Evolutionary conservation across 2,329 filamentous ascomycete species (phyloP).

Genomic region (Alternaria solani): DNA sequence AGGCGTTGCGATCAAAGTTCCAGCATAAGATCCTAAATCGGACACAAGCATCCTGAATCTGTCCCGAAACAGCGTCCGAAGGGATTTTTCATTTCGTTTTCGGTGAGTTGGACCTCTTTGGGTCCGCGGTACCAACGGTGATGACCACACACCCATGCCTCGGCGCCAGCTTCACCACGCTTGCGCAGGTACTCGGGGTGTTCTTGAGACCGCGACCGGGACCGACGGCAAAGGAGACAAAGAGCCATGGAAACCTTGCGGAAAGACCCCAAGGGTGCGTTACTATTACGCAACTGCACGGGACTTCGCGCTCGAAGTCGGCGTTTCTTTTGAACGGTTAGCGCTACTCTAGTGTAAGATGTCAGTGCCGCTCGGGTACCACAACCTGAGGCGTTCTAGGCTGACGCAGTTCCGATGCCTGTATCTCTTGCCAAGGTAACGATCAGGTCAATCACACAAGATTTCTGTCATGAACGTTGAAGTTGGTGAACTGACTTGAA

Average conservation of each 20-base stretch:
- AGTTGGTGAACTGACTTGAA: neutral
- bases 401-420: neutral
- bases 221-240: neutral
- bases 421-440: neutral
- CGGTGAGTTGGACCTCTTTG: neutral
- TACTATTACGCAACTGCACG: slow-evolving; percentile 1
- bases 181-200: slow-evolving; percentile 7
- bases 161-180: slow-evolving; percentile 2
- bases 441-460: neutral
- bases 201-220: neutral
- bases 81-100: slow-evolving; percentile 4
- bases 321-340: slow-evolving; percentile 1
- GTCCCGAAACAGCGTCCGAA: slow-evolving; percentile 7
- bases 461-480: neutral
- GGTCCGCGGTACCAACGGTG: neutral
- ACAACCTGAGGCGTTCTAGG: neutral
- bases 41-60: neutral
- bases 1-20: slow-evolving; percentile 5
- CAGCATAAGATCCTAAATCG: neutral
- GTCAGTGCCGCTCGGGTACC: slow-evolving; percentile 8
- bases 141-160: slow-evolving; percentile 5
- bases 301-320: slow-evolving; percentile 3
- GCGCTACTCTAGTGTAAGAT: slow-evolving; percentile 9
- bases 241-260: slow-evolving; percentile 1
- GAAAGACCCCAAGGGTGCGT: neutral